phyloP scores from a whole-genome alignment of 768 basidiomycete genomes.

The Termitomyces sp. region DNA sequence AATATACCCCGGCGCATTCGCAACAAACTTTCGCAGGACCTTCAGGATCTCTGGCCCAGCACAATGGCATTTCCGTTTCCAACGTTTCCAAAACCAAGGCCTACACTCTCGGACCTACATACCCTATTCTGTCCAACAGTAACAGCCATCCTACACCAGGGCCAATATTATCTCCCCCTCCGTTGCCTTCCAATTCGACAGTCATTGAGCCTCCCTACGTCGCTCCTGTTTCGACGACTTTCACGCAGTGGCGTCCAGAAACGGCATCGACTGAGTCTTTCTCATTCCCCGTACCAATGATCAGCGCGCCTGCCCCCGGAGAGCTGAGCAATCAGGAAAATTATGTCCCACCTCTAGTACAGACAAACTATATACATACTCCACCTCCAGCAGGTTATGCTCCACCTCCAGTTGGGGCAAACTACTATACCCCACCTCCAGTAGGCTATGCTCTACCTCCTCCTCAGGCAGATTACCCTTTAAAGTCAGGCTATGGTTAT shows the following conservation, averaged over 20 bases:
- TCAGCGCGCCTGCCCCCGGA: neutral
- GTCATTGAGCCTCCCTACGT: neutral
- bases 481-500: neutral
- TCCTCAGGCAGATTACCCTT: neutral
- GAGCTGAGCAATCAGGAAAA: neutral
- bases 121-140: neutral
- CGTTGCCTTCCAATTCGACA: neutral
- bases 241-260: neutral
- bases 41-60: neutral
- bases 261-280: conserved; percentile 3
- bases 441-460: neutral
- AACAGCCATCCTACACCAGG: neutral
- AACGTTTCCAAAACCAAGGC: neutral
- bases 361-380: neutral
- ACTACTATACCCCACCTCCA: neutral
- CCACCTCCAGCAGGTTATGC: neutral
- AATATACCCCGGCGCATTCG: neutral
- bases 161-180: neutral
- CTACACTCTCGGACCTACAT: neutral
- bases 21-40: conserved; percentile 9
- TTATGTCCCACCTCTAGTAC: neutral
- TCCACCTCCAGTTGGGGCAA: neutral
- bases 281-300: conserved; percentile 26
- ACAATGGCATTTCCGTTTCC: neutral
- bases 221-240: neutral